Evolutionary conservation across 768 basidiomycete genomes (phyloP).

Genomic region (Suillus placidus): DNA sequence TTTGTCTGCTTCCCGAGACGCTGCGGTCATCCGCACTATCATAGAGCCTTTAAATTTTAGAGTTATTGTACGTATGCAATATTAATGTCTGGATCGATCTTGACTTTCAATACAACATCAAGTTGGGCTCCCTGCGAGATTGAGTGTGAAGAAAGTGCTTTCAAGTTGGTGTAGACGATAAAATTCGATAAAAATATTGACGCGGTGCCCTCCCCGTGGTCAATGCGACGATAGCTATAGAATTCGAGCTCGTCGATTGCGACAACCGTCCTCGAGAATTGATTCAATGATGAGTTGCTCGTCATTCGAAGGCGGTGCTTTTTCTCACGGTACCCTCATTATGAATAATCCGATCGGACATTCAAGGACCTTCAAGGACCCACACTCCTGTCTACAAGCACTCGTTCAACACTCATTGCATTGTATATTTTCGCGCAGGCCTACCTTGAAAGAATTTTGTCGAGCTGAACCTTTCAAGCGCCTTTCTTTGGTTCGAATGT

Average conservation of each 20-base stretch:
- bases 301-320: not conserved
- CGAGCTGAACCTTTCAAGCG: not conserved
- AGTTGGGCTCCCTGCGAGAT: not conserved
- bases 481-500: not conserved
- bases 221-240: not conserved
- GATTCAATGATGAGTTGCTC: too few species aligned
- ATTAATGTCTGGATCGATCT: not conserved
- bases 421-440: not conserved
- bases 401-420: not conserved
- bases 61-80: not conserved
- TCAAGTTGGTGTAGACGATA: too few species aligned
- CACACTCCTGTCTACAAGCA: constrained; percentile 3
- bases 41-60: not conserved
- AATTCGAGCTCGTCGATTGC: too few species aligned
- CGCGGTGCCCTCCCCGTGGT: too few species aligned
- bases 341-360: not conserved
- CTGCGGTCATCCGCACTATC: too few species aligned
- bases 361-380: constrained; percentile 2
- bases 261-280: too few species aligned
- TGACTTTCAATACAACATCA: too few species aligned
- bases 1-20: too few species aligned
- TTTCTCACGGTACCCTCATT: not conserved
- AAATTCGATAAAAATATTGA: too few species aligned
- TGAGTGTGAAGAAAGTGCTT: too few species aligned
- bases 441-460: not conserved